phyloP scores from a whole-genome alignment of 176 grass and related monocot genomes.

The Triticum monococcum region DNA sequence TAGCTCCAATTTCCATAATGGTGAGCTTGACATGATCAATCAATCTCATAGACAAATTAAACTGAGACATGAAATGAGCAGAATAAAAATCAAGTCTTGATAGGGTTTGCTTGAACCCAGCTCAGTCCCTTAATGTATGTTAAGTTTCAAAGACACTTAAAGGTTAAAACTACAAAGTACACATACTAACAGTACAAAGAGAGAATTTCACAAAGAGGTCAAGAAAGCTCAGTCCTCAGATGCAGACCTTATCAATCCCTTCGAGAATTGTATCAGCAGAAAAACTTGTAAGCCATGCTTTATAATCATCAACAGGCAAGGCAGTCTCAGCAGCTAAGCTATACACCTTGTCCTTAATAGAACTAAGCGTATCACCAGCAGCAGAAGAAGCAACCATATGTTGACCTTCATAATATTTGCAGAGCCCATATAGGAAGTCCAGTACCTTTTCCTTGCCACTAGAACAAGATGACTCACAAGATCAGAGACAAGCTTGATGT shows the following conservation, averaged over 20 bases:
- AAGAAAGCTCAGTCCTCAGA: constrained; percentile 26
- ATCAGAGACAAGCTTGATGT: constrained; percentile 16
- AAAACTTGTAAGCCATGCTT: constrained; percentile 64
- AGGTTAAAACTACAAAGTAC: background rate
- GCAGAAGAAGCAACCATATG: constrained; percentile 38
- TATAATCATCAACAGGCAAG: constrained; percentile 72
- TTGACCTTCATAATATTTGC: constrained; percentile 72
- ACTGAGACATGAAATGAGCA: background rate
- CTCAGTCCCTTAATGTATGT: constrained; percentile 6
- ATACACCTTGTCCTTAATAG: constrained; percentile 71
- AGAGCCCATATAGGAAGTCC: constrained; percentile 73
- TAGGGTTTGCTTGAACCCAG: background rate
- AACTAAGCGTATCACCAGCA: constrained; percentile 44
- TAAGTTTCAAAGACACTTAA: constrained; percentile 4
- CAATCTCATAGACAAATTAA: background rate
- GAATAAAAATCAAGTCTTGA: background rate
- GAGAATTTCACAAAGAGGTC: constrained; percentile 14
- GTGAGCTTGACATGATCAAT: background rate
- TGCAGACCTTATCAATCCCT: constrained; percentile 71
- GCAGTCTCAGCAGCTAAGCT: constrained; percentile 63
- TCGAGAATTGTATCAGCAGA: constrained; percentile 55
- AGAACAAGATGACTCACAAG: constrained; percentile 38
- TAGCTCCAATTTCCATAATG: background rate
- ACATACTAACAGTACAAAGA: constrained; percentile 12
- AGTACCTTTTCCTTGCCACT: constrained; percentile 78